Evolutionary conservation across 129 eudicot genomes (phyloP).

Genomic region (Kitagawia praeruptora): DNA sequence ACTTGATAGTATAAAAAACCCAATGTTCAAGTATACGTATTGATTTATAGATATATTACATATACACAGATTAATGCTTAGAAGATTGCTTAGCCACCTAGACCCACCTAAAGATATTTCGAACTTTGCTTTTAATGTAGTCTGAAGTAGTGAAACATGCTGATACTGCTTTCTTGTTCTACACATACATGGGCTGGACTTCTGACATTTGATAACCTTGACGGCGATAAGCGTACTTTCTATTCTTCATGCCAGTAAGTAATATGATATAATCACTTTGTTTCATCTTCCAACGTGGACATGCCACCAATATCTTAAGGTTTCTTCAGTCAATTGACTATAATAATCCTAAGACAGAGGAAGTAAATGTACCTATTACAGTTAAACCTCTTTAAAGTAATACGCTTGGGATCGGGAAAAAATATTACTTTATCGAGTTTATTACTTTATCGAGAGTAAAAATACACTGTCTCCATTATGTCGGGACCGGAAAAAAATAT

Average conservation of each 20-base stretch:
- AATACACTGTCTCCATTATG: too few relatives aligned
- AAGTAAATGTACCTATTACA: background rate
- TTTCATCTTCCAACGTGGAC: background rate
- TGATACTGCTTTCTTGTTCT: background rate
- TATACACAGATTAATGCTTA: background rate
- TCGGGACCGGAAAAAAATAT: too few relatives aligned
- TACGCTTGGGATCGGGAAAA: too few relatives aligned
- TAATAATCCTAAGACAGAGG: background rate
- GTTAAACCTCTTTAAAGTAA: too few relatives aligned
- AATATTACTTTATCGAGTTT: too few relatives aligned
- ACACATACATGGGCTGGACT: background rate
- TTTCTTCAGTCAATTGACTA: background rate
- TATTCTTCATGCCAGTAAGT: background rate
- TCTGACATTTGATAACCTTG: background rate
- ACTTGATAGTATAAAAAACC: too few relatives aligned
- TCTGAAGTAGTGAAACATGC: background rate
- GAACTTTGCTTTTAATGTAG: background rate
- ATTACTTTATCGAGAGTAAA: too few relatives aligned
- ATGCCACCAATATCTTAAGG: background rate
- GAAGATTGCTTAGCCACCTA: background rate
- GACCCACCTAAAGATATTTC: background rate
- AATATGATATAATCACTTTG: too few relatives aligned
- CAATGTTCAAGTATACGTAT: background rate
- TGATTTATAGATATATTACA: too few relatives aligned
- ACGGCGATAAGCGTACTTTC: background rate